phyloP scores from a whole-genome alignment of 176 grass and related monocot genomes.

The Oropetium thomaeum region DNA sequence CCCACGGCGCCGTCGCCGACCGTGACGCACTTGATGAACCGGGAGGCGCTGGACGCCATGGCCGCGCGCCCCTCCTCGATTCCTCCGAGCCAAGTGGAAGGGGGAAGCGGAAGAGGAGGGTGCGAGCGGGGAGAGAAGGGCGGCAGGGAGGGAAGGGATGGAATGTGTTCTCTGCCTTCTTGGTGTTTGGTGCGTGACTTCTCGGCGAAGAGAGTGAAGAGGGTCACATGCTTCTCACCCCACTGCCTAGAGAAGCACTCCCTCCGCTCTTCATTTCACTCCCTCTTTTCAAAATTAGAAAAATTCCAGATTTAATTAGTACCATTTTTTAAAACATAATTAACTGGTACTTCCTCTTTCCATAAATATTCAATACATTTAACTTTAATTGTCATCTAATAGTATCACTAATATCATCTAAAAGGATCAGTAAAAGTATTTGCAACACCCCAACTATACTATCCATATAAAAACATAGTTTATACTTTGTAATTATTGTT shows the following conservation, averaged over 20 bases:
- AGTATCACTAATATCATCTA: no score
- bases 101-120: background rate
- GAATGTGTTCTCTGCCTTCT: conserved; percentile 2
- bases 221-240: conserved; percentile 54
- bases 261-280: conserved; percentile 5
- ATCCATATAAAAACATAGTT: no score
- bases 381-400: no score
- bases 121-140: conserved; percentile 15
- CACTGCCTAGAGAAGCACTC: conserved; percentile 10
- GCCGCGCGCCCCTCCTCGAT: conserved; percentile 32
- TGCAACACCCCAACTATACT: no score
- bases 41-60: conserved; percentile 89
- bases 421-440: no score
- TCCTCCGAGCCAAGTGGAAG: conserved; percentile 27
- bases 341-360: no score
- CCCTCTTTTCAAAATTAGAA: no score
- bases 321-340: no score
- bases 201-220: conserved; percentile 40
- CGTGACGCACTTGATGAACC: conserved; percentile 99
- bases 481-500: no score
- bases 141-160: background rate
- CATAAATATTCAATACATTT: no score
- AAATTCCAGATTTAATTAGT: no score
- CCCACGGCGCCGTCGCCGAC: conserved; percentile 98
- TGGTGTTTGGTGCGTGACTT: conserved; percentile 53